These are phyloP conservation scores for Nannochloropsis gaditana DNA, from an alignment of 108 stramenopile genomes.

Conservation along the genomic window DNA sequence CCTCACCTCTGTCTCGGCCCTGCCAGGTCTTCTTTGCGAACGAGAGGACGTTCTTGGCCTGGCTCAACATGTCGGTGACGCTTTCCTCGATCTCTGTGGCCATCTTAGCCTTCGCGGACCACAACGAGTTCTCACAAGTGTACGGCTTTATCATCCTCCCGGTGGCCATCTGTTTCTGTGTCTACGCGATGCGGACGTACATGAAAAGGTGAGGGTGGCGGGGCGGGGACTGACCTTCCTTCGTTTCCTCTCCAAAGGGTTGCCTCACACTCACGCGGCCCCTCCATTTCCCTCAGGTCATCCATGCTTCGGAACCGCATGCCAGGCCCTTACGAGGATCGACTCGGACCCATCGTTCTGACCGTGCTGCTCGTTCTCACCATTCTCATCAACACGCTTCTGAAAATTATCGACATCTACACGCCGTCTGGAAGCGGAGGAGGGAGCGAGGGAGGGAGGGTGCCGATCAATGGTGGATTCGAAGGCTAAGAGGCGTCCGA, in stretches of 20 bases:
- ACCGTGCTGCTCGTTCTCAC: constrained; percentile 21
- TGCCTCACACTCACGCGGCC: background rate
- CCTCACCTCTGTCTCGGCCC: background rate
- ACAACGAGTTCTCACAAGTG: constrained; percentile 23
- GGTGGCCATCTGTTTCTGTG: constrained; percentile 24
- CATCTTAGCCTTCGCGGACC: constrained; percentile 22
- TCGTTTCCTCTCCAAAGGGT: background rate
- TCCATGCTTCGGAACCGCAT: constrained; percentile 12
- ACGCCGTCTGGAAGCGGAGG: background rate
- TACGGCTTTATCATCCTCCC: constrained; percentile 24
- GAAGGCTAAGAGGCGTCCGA: too few species aligned
- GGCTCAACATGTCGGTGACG: constrained; percentile 26
- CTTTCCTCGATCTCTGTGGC: constrained; percentile 13
- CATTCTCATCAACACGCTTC: constrained; percentile 7
- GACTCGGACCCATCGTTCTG: constrained; percentile 15
- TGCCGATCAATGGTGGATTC: background rate
- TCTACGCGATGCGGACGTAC: constrained; percentile 9
- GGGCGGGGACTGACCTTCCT: background rate
- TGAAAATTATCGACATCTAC: constrained; percentile 1
- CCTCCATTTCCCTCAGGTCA: background rate
- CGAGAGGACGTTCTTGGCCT: constrained; percentile 25
- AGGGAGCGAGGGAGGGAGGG: background rate
- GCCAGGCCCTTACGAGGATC: constrained; percentile 22
- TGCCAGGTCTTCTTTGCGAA: constrained; percentile 25
- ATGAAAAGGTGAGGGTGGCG: background rate